These are phyloP conservation scores for Scleroderma bovista DNA, from an alignment of 768 basidiomycete species.

Conservation along the genomic window DNA sequence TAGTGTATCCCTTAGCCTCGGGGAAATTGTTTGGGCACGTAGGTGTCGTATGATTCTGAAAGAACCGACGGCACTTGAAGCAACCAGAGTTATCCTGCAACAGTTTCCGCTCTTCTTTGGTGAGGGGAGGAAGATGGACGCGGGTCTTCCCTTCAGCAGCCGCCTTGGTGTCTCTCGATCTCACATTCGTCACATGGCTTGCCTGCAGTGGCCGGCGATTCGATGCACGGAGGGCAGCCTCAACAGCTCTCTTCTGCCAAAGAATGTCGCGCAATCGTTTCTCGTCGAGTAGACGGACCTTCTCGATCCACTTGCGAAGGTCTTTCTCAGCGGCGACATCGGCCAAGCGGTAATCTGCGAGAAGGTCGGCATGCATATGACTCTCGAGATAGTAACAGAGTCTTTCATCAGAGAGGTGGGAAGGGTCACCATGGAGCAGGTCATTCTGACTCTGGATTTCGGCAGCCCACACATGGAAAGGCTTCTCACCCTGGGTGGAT, in stretches of 20 bases:
- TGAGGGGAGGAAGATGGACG: constrained; percentile 5
- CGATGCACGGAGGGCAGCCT: not conserved
- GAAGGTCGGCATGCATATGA: constrained; percentile 9
- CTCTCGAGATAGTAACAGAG: constrained; percentile 14
- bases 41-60: constrained; percentile 6
- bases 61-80: constrained; percentile 17
- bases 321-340: not conserved
- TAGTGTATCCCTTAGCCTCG: constrained; percentile 9
- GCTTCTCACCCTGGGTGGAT: not conserved
- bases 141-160: not conserved
- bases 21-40: constrained; percentile 20
- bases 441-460: constrained; percentile 10
- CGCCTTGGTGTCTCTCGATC: not conserved
- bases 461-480: constrained; percentile 9
- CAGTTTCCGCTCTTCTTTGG: constrained; percentile 3
- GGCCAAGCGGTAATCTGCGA: not conserved
- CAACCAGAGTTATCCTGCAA: constrained; percentile 18
- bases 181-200: not conserved
- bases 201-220: not conserved
- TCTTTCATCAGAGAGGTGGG: constrained; percentile 2
- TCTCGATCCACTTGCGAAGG: constrained; percentile 2
- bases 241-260: constrained; percentile 1
- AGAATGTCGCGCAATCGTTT: not conserved
- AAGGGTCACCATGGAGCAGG: constrained; percentile 6
- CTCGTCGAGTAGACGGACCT: not conserved